A percentile compares a stretch with the other conserved stretches of the same genome.
These are phyloP conservation scores for Bimuria novae-zelandiae DNA, from an alignment of 2,329 filamentous ascomycete species.

Conservation along the genomic window DNA sequence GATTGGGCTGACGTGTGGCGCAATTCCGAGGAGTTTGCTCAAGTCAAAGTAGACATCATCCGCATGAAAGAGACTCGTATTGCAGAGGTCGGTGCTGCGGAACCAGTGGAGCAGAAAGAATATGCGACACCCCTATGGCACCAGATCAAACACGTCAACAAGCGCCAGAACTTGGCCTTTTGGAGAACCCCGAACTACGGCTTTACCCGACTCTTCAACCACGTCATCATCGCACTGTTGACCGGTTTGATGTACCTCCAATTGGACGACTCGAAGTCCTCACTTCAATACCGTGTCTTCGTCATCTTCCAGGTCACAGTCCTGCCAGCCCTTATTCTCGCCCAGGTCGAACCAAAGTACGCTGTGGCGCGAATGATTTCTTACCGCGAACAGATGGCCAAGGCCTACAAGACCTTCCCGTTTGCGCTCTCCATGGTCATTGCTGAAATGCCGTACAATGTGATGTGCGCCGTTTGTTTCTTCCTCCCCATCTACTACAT, in stretches of 20 bases:
- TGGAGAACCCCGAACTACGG: slow-evolving; percentile 89
- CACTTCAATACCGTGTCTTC: slow-evolving; percentile 84
- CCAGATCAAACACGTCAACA: slow-evolving; percentile 76
- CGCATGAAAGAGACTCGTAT: slow-evolving; percentile 67
- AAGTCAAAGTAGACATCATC: slow-evolving; percentile 68
- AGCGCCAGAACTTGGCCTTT: slow-evolving; percentile 75
- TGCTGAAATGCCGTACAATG: slow-evolving; percentile 81
- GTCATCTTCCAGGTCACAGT: slow-evolving; percentile 90
- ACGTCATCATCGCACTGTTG: slow-evolving; percentile 76
- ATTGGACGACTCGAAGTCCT: slow-evolving; percentile 74
- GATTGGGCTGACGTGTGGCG: slow-evolving; percentile 84
- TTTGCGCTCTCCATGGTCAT: slow-evolving; percentile 80
- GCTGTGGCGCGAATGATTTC: slow-evolving; percentile 79
- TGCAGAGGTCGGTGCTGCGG: slow-evolving; percentile 50
- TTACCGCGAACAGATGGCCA: slow-evolving; percentile 83
- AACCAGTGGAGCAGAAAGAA: slow-evolving; percentile 66
- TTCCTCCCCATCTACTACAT: slow-evolving; percentile 86
- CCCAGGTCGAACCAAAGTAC: slow-evolving; percentile 84
- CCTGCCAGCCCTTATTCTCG: slow-evolving; percentile 79
- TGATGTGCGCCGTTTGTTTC: slow-evolving; percentile 79
- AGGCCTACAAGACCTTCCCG: slow-evolving; percentile 81
- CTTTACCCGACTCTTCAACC: slow-evolving; percentile 85
- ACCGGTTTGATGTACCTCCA: slow-evolving; percentile 81
- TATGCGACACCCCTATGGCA: slow-evolving; percentile 80
- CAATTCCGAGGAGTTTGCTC: slow-evolving; percentile 70